Evolutionary conservation across 23 red algal genomes (phyloP), one percentile per base, ranked within the genome.

Genomic region (Gracilaria vermiculophylla): DNA sequence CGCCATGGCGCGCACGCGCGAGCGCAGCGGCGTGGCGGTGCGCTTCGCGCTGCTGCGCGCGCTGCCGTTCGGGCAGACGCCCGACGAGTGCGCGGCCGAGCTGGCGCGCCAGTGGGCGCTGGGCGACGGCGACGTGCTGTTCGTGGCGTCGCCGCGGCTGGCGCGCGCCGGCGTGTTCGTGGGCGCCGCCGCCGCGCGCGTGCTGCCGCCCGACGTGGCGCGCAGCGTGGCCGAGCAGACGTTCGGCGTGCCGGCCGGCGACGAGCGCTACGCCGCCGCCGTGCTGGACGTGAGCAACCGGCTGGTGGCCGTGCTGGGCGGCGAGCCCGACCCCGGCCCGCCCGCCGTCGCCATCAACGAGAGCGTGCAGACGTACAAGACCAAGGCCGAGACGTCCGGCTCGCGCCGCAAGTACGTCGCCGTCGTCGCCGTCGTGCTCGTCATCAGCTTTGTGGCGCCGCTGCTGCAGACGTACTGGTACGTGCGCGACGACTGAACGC

Each of bases 381-480:
- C 76, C 16, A 94, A 86, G 76, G 82, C 39, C 19, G 91, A 94
- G 57, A 94, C 91, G 0, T 78, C 86, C 67, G 86, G 21, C 27
- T 53, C 77, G 5, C 60, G 81, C 13, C 52, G 52, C 36, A 94
- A 94, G 75, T 94, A 94, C 53, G 54, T 94, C 8, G 62, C 49
- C 21, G 91, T 94, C 4, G 91, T 94, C 32, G 62, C 48, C 5
- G 75, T 64, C 15, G 65, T 94, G 81, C 60, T 94, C 21, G 75
- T 94, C 14, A 94, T 94, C 32, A 58, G 62, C 34, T 39, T 94
- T 50, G 82, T 94, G 11, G 91, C 91, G 10, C 91, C 91, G n/a
- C 52, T 94, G 33, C 36, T 86, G 19, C 91, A 94, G 71, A 87
- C 82, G 20, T 86, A 81, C 57, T 94, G 91, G 91, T 94, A 86